These are phyloP conservation scores for Trametopsis cervina DNA, from an alignment of 768 basidiomycete species.

Conservation along the genomic window DNA sequence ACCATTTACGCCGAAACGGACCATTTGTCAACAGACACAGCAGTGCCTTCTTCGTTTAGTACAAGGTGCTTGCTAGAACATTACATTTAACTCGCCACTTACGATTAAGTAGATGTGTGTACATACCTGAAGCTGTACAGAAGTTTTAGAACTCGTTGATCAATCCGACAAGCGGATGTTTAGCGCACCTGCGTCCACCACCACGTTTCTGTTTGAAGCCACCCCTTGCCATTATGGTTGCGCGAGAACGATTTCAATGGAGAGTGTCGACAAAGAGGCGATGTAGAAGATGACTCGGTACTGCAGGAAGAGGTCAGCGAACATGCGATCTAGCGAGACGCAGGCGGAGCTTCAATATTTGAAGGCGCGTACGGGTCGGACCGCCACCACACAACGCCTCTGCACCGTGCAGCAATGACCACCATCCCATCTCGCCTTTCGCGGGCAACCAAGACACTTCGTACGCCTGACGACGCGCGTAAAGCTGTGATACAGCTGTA, in stretches of 20 bases:
- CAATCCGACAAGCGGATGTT: neutral
- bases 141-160: neutral
- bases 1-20: conserved; percentile 19
- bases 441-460: conserved; percentile 54
- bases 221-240: conserved; percentile 35
- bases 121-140: conserved; percentile 52
- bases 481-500: conserved; percentile 71
- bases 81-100: neutral
- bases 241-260: neutral
- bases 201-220: conserved; percentile 86
- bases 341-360: neutral
- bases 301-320: neutral
- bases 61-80: conserved; percentile 47
- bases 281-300: neutral
- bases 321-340: neutral
- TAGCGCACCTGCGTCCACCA: conserved; percentile 56
- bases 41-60: conserved; percentile 51
- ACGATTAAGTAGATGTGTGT: conserved; percentile 4
- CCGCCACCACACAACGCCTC: too few relatives aligned
- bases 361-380: neutral
- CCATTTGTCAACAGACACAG: conserved; percentile 42
- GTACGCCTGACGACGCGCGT: conserved; percentile 52
- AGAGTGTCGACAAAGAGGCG: too few relatives aligned
- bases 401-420: conserved; percentile 49
- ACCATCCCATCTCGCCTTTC: conserved; percentile 92